Conservation (phyloP, 129 eudicot genomes). For the Tagetes erecta region DNA sequence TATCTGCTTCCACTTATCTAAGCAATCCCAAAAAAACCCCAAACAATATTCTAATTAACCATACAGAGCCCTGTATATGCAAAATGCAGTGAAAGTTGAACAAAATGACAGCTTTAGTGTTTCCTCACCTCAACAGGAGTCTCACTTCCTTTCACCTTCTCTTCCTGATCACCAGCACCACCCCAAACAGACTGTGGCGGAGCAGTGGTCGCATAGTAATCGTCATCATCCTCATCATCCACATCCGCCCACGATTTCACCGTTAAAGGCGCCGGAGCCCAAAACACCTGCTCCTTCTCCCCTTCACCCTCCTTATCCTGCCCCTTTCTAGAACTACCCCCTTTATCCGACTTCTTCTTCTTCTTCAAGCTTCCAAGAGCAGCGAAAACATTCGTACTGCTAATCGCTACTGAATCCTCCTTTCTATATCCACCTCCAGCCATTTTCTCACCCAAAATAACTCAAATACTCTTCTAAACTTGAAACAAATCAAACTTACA, state of each 20-base stretch:
- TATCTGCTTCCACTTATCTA: background rate
- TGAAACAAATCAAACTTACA: background rate
- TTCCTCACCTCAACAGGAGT: slow-evolving; percentile 46
- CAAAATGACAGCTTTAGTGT: background rate
- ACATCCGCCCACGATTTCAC: slow-evolving; percentile 93
- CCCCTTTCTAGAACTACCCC: slow-evolving; percentile 46
- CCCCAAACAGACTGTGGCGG: slow-evolving; percentile 69
- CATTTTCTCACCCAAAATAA: slow-evolving; percentile 41
- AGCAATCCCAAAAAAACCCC: background rate
- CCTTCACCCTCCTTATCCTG: slow-evolving; percentile 37
- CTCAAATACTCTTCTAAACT: slow-evolving; percentile 19
- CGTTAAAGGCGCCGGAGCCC: slow-evolving; percentile 77
- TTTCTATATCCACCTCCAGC: slow-evolving; percentile 82
- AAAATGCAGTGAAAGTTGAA: slow-evolving; percentile 11
- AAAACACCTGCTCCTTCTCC: slow-evolving; percentile 56
- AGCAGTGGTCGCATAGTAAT: slow-evolving; percentile 75
- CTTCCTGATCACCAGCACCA: slow-evolving; percentile 41
- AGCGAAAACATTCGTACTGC: slow-evolving; percentile 78
- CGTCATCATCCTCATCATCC: slow-evolving; percentile 93
- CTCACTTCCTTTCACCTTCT: slow-evolving; percentile 47
- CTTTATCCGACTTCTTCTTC: slow-evolving; percentile 82
- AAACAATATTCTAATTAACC: background rate
- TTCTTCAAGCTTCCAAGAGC: slow-evolving; percentile 80
- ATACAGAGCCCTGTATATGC: background rate
- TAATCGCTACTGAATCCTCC: slow-evolving; percentile 63